phyloP scores from a whole-genome alignment of 2,329 filamentous ascomycete genomes.

The Colletotrichum sp. region DNA sequence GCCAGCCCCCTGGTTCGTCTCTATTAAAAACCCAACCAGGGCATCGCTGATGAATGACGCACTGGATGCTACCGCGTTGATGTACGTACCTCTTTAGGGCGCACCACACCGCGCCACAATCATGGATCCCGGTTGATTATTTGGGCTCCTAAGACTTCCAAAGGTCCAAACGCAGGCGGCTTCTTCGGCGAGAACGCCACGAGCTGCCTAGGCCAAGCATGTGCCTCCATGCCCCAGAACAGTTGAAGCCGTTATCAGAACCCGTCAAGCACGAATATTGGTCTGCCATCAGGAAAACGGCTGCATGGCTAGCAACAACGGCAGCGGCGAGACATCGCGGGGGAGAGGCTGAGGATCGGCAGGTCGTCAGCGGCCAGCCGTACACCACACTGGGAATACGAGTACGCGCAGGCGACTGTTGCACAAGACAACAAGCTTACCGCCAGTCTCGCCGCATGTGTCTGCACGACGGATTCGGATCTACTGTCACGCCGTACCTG shows the following conservation, averaged over 20 bases:
- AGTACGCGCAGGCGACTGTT: constrained; percentile 1
- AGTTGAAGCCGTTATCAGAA: background rate
- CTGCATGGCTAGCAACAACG: background rate
- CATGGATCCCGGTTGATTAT: constrained; percentile 11
- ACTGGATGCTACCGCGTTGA: background rate
- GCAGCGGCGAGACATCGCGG: background rate
- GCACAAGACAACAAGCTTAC: background rate
- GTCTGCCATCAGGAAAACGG: background rate
- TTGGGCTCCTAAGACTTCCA: background rate
- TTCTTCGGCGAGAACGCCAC: constrained; percentile 6
- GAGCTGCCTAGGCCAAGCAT: background rate
- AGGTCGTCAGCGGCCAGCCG: background rate
- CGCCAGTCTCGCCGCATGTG: background rate
- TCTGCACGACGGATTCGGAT: background rate
- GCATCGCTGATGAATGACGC: constrained; percentile 9
- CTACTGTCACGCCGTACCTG: background rate
- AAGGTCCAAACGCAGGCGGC: background rate
- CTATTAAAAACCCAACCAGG: constrained; percentile 1
- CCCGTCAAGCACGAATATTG: background rate
- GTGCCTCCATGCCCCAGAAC: background rate
- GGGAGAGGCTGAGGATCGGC: background rate
- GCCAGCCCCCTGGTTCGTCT: background rate
- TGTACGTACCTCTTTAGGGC: background rate
- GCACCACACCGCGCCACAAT: constrained; percentile 5
- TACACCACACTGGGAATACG: constrained; percentile 1